Evolutionary conservation across 1,139 yeast species (phyloP).

Genomic region (Blastobotrys persicus): DNA sequence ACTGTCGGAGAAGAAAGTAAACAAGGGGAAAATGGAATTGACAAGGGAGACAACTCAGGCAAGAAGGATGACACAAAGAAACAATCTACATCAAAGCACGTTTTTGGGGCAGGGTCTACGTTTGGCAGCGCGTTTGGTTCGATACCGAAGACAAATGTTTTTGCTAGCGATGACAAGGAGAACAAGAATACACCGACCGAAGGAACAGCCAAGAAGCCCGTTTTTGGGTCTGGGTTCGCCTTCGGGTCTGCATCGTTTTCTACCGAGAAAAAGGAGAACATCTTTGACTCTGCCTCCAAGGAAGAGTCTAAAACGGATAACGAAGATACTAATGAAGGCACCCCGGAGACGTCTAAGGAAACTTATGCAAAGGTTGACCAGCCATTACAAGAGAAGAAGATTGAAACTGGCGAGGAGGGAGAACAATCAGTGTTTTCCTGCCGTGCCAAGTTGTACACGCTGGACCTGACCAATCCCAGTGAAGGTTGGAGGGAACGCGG

Average conservation of each 20-base stretch:
- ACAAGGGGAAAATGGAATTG: conserved; percentile 6
- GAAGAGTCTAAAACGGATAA: conserved; percentile 14
- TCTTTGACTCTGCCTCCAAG: conserved; percentile 10
- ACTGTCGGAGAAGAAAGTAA: conserved; percentile 8
- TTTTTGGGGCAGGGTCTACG: conserved; percentile 20
- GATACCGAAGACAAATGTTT: conserved; percentile 7
- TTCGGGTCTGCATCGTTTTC: conserved; percentile 32
- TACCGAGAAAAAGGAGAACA: conserved; percentile 5
- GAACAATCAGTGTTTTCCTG: conserved; percentile 69
- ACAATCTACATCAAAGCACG: conserved; percentile 10
- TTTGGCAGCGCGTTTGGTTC: conserved; percentile 20
- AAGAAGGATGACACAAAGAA: conserved; percentile 8
- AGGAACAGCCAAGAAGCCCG: conserved; percentile 15
- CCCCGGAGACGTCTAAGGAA: conserved; percentile 13
- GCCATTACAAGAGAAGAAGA: conserved; percentile 45
- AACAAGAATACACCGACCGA: conserved; percentile 5
- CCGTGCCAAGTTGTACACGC: conserved; percentile 76
- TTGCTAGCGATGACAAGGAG: conserved; percentile 10
- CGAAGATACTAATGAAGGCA: conserved; percentile 18
- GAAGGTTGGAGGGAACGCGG: conserved; percentile 98
- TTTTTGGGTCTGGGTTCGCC: conserved; percentile 26
- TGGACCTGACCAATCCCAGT: conserved; percentile 59
- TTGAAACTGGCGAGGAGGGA: conserved; percentile 87
- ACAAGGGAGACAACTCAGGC: conserved; percentile 5
- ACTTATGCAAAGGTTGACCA: conserved; percentile 30